A percentile compares a stretch with the other conserved stretches of the same genome.
Conservation (phyloP, 495 filamentous ascomycete genomes). For the Neurospora sp. region DNA sequence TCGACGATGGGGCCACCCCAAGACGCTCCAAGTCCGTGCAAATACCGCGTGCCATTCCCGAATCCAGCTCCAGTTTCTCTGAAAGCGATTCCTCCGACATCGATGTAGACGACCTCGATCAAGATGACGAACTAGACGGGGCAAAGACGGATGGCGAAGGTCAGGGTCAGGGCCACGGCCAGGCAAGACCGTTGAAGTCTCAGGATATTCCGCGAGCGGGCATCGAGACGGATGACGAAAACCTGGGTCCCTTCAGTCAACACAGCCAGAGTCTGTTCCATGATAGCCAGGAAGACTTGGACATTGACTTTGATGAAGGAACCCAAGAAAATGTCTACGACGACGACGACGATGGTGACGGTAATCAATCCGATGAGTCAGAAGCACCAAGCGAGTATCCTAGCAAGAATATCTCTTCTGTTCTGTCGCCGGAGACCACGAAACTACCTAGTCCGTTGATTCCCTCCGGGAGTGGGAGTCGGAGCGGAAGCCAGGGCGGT, state of each 20-base stretch:
- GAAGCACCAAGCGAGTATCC: conserved; percentile 25
- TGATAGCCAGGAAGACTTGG: conserved; percentile 9
- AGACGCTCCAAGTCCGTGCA: not conserved
- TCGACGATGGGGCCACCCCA: not conserved
- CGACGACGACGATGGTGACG: conserved; percentile 1
- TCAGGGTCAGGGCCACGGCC: not conserved
- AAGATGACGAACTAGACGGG: conserved; percentile 25
- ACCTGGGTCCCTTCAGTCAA: not conserved
- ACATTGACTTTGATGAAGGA: not conserved
- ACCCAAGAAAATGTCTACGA: conserved; percentile 1
- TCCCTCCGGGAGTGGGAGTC: not conserved
- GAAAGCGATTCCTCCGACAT: not conserved
- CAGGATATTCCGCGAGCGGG: conserved; percentile 36
- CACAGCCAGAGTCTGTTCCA: not conserved
- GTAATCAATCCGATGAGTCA: not conserved
- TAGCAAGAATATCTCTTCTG: conserved; percentile 6
- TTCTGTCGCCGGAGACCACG: not conserved
- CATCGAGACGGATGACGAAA: conserved; percentile 18
- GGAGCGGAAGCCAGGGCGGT: conserved; percentile 1
- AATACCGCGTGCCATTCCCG: not conserved
- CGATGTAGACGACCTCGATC: conserved; percentile 7
- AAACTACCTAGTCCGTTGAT: not conserved
- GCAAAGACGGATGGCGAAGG: conserved; percentile 22
- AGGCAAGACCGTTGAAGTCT: conserved; percentile 6
- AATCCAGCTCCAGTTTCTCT: not conserved